Conservation (phyloP, 768 basidiomycete species). For the Trametes cingulata region DNA sequence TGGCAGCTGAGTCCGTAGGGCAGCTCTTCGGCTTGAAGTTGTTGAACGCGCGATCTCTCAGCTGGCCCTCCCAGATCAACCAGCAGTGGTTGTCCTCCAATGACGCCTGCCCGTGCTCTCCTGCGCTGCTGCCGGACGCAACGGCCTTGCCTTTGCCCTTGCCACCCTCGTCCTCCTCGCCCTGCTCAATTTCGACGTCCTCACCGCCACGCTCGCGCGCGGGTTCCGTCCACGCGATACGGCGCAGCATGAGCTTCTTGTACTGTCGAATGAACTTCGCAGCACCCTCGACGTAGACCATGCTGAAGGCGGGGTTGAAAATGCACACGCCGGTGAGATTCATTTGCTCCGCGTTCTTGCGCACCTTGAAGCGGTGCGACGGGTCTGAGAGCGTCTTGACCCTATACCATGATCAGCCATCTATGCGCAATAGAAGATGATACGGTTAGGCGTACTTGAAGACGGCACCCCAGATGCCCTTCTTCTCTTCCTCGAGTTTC, state of each 20-base stretch:
- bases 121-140: constrained; percentile 31
- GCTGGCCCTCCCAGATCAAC: constrained; percentile 89
- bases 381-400: constrained; percentile 89
- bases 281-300: constrained; percentile 94
- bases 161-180: constrained; percentile 38
- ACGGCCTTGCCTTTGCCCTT: constrained; percentile 41
- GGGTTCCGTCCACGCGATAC: constrained; percentile 93
- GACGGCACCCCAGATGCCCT: constrained; percentile 77
- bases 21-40: constrained; percentile 80
- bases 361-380: constrained; percentile 93
- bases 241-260: constrained; percentile 80
- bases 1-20: constrained; percentile 82
- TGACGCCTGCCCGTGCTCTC: constrained; percentile 42
- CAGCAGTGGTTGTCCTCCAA: constrained; percentile 87
- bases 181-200: constrained; percentile 66
- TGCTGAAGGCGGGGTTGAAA: constrained; percentile 84
- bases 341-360: constrained; percentile 93
- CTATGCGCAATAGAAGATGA: not conserved
- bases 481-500: constrained; percentile 86
- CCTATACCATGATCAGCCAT: constrained; percentile 41
- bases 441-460: constrained; percentile 71
- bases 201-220: constrained; percentile 76
- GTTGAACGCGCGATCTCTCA: constrained; percentile 80
- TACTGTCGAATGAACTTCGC: constrained; percentile 84
- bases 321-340: constrained; percentile 87